These are phyloP conservation scores for Naegleria fowleri DNA, from an alignment of 208 protist species.

Conservation along the genomic window DNA sequence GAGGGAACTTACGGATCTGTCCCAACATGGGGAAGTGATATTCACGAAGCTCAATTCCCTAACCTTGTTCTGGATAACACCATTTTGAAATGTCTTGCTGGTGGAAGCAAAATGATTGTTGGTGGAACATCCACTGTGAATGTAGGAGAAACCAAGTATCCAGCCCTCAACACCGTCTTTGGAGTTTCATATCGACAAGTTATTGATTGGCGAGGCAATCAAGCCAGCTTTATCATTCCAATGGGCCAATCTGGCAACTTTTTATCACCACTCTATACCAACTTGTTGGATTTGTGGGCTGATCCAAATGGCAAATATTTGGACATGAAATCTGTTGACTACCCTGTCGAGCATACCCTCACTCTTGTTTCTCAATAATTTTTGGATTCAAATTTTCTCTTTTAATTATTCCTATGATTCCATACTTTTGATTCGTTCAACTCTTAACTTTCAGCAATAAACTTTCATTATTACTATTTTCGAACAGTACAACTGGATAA, in stretches of 20 bases:
- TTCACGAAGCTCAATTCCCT: constrained; percentile 16
- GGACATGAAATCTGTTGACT: neutral
- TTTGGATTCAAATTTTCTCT: neutral
- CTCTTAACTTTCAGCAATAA: too few species aligned
- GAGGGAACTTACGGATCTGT: neutral
- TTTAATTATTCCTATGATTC: too few species aligned
- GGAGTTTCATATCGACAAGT: constrained; percentile 26
- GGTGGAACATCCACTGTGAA: neutral
- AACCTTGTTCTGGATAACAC: neutral
- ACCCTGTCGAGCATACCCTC: neutral
- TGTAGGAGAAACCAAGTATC: neutral
- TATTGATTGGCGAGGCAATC: neutral
- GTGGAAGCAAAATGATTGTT: neutral
- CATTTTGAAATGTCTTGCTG: neutral
- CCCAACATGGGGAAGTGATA: constrained; percentile 7
- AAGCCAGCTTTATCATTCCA: neutral
- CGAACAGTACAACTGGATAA: too few species aligned
- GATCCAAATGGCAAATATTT: constrained; percentile 15
- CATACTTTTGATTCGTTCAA: too few species aligned
- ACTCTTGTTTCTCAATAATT: neutral
- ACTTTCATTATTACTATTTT: too few species aligned
- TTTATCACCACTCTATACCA: neutral
- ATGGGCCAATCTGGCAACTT: constrained; percentile 5
- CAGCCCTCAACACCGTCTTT: neutral
- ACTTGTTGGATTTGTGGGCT: neutral